Percentiles rank a stretch among this genome's conserved stretches.
Conservation (phyloP, 768 basidiomycete genomes). For the Suillus occidentalis region DNA sequence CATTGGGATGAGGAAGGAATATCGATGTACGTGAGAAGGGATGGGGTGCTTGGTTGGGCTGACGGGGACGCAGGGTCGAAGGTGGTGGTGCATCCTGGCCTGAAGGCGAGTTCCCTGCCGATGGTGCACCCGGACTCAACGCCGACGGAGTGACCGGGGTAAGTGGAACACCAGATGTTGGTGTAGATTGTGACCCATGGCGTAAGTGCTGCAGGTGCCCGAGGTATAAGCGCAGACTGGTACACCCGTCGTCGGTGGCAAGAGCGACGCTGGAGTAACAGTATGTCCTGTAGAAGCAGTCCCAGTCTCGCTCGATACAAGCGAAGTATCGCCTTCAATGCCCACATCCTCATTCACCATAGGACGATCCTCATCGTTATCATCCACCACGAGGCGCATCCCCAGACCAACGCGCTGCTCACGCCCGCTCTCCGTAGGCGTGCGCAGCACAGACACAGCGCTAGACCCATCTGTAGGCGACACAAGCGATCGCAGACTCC, state of each 20-base stretch:
- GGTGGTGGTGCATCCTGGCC: slow-evolving; percentile 2
- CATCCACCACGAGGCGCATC: slow-evolving; percentile 21
- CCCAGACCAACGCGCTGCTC: slow-evolving; percentile 3
- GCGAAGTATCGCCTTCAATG: slow-evolving; percentile 5
- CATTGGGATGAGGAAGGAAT: slow-evolving; percentile 56
- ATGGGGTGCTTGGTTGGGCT: slow-evolving; percentile 19
- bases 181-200: slow-evolving; percentile 11
- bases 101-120: not conserved
- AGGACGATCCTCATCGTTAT: slow-evolving; percentile 10
- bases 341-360: slow-evolving; percentile 1
- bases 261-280: slow-evolving; percentile 13
- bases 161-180: slow-evolving; percentile 19
- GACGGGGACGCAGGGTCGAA: slow-evolving; percentile 29
- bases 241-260: slow-evolving; percentile 14
- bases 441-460: slow-evolving; percentile 18
- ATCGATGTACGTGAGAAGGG: slow-evolving; percentile 39
- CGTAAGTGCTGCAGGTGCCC: slow-evolving; percentile 10
- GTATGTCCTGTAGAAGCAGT: slow-evolving; percentile 4
- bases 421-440: slow-evolving; percentile 17
- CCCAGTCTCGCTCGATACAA: not conserved
- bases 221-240: slow-evolving; percentile 6
- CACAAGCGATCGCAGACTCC: slow-evolving; percentile 15
- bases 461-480: slow-evolving; percentile 18
- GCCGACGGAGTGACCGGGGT: slow-evolving; percentile 11
- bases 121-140: slow-evolving; percentile 3